phyloP scores from a whole-genome alignment of 1,284 basidiomycete genomes.

The Pterulicium gracile region DNA sequence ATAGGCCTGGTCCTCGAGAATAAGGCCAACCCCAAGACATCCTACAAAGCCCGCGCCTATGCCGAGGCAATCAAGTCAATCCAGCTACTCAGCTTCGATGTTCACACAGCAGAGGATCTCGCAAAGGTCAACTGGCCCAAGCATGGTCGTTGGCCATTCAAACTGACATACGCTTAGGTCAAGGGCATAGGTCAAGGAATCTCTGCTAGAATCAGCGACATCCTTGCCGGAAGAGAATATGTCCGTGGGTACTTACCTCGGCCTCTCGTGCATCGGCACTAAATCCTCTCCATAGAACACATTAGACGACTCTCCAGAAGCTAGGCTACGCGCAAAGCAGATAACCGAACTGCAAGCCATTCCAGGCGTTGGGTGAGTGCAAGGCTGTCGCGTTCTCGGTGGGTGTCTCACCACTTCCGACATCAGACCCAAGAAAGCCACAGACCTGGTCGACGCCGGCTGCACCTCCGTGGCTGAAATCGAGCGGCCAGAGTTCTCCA shows the following conservation, averaged over 20 bases:
- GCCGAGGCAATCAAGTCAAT: neutral
- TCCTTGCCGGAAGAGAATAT: conserved; percentile 23
- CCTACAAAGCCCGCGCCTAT: neutral
- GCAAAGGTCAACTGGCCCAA: conserved; percentile 9
- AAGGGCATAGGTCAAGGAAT: conserved; percentile 32
- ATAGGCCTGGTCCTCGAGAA: neutral
- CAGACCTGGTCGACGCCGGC: conserved; percentile 33
- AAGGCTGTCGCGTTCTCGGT: conserved; percentile 8
- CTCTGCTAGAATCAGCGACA: conserved; percentile 27
- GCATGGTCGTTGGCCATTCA: no score
- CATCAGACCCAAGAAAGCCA: conserved; percentile 28
- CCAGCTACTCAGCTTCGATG: neutral
- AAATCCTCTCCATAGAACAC: conserved; percentile 7
- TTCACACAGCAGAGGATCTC: neutral
- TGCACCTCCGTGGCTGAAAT: conserved; percentile 34
- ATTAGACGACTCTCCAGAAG: conserved; percentile 13
- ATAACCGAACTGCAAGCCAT: conserved; percentile 5
- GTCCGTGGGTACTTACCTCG: conserved; percentile 21
- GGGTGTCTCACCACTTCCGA: neutral
- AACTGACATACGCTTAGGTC: no score
- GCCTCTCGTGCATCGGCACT: conserved; percentile 5
- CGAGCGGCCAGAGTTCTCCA: conserved; percentile 23
- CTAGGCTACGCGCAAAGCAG: conserved; percentile 18
- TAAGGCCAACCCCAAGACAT: neutral
- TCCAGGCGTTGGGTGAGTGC: conserved; percentile 3